phyloP scores from a whole-genome alignment of 208 protist genomes.

The Acanthamoeba rhysodes region DNA sequence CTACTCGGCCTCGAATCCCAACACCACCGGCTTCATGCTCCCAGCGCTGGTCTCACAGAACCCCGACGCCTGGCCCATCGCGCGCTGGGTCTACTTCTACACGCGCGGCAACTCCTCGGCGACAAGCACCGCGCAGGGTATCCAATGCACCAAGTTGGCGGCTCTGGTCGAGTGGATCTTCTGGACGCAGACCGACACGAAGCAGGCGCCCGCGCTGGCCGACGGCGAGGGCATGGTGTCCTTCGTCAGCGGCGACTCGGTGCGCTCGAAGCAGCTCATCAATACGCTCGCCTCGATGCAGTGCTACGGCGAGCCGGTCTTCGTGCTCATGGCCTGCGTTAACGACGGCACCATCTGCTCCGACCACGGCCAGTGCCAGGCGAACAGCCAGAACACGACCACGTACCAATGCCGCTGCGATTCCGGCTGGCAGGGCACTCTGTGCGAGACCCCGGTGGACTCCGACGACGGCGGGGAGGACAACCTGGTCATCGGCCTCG shows the following conservation, averaged over 20 bases:
- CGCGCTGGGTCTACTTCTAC: not conserved
- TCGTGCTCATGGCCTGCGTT: not conserved
- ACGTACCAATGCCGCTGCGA: not conserved
- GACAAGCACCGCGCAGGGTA: not conserved
- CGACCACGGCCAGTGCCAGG: not conserved
- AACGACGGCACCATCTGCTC: slow-evolving; percentile 23
- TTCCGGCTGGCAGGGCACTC: not conserved
- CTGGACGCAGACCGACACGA: slow-evolving; percentile 26
- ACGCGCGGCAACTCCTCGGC: not conserved
- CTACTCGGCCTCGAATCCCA: not conserved
- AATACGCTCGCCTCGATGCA: not conserved
- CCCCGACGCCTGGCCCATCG: not conserved
- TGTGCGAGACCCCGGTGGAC: not conserved
- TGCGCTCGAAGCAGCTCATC: slow-evolving; percentile 24
- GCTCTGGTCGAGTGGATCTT: not conserved
- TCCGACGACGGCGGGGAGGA: not conserved
- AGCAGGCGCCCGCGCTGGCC: not conserved
- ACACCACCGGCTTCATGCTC: not conserved
- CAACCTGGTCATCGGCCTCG: not conserved
- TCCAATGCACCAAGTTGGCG: not conserved
- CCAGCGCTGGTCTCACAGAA: not conserved
- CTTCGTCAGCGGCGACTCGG: not conserved
- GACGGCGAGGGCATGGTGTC: not conserved
- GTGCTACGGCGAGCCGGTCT: slow-evolving; percentile 20
- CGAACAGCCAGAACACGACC: not conserved